These are phyloP conservation scores for Boechera divaricarpa DNA, from an alignment of 345 rosid genomes.

Conservation along the genomic window DNA sequence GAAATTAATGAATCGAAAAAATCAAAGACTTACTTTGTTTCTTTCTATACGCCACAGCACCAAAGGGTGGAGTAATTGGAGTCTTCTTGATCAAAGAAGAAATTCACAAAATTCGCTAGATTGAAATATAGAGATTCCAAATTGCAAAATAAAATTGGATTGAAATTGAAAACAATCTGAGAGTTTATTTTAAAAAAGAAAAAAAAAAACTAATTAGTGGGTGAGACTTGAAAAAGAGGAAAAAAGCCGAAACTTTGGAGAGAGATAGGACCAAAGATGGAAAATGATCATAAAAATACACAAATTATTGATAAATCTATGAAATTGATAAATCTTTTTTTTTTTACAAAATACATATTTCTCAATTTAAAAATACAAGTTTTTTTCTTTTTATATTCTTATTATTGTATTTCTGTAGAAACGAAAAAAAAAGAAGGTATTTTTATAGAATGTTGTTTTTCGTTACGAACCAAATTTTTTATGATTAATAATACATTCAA, in stretches of 20 bases:
- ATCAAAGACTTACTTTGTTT: conserved; percentile 7
- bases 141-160: neutral
- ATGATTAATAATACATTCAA: no score
- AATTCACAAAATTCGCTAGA: neutral
- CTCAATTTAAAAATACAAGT: no score
- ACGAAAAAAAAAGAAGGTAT: no score
- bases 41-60: neutral
- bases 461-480: no score
- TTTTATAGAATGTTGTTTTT: no score
- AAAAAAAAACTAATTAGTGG: neutral
- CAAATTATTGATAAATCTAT: no score
- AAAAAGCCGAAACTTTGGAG: neutral
- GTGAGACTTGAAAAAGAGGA: neutral
- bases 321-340: no score
- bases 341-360: no score
- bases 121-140: neutral
- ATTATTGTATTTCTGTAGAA: no score
- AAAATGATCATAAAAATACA: neutral
- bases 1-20: neutral
- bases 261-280: neutral
- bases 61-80: neutral
- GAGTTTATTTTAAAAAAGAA: neutral
- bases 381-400: no score
- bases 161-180: neutral
- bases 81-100: neutral